Percentiles rank a stretch among this genome's conserved stretches.
phyloP scores from a whole-genome alignment of 2,329 filamentous ascomycete species.

The Fusarium tanahbumbuense region DNA sequence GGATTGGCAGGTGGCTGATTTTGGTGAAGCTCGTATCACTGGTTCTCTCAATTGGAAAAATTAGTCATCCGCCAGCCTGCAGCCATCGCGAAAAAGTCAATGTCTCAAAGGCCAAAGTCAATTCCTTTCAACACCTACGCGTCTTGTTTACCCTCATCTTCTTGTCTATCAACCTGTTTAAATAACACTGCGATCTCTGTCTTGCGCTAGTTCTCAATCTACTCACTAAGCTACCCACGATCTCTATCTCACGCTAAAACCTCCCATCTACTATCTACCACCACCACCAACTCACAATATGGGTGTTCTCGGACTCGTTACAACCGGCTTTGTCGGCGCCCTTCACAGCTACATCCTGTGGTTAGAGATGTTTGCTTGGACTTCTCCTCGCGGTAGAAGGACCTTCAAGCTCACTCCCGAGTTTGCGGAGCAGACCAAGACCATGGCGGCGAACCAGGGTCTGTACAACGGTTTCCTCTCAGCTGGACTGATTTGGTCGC shows the following conservation, averaged over 20 bases:
- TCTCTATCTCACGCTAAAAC: background rate
- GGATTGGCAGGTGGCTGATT: background rate
- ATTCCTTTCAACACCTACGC: background rate
- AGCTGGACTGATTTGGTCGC: constrained; percentile 60
- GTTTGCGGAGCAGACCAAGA: constrained; percentile 58
- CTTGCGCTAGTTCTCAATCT: background rate
- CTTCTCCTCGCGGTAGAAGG: constrained; percentile 57
- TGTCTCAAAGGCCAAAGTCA: constrained; percentile 1
- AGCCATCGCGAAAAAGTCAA: background rate
- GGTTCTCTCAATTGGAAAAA: background rate
- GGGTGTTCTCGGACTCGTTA: constrained; percentile 49
- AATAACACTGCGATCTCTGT: background rate
- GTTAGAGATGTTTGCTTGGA: constrained; percentile 65
- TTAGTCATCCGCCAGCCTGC: background rate
- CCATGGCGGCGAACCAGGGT: constrained; percentile 63
- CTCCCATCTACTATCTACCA: background rate
- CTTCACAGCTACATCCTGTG: constrained; percentile 62
- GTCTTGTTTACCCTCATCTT: background rate
- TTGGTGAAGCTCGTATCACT: background rate
- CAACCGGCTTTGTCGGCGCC: constrained; percentile 54
- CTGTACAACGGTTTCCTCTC: constrained; percentile 66
- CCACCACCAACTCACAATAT: constrained; percentile 48
- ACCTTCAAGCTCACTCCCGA: constrained; percentile 58
- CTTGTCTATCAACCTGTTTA: background rate
- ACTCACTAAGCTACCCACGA: background rate